Percentiles rank a stretch among this genome's conserved stretches.
Conservation (phyloP, 2,329 filamentous ascomycete species). For the Venturia oleaginea region DNA sequence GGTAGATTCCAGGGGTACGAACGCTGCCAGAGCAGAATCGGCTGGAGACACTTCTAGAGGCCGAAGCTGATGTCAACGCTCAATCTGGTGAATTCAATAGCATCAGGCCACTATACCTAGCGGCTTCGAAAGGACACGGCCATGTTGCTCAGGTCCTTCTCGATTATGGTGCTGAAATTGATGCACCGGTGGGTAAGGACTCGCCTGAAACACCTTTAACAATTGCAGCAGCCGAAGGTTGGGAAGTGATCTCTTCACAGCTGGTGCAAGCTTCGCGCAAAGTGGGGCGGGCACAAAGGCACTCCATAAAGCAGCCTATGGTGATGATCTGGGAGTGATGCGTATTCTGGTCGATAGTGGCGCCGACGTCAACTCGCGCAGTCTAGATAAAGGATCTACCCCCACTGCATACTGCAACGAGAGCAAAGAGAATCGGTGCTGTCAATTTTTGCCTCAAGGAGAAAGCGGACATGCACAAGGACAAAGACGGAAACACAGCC, state of each 20-base stretch:
- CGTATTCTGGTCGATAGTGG: background rate
- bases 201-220: background rate
- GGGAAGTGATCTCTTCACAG: background rate
- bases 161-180: background rate
- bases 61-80: slow-evolving; percentile 6
- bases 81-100: background rate
- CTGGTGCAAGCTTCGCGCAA: background rate
- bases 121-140: slow-evolving; percentile 1
- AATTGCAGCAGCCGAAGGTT: background rate
- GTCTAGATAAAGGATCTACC: background rate
- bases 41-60: background rate
- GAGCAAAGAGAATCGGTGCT: background rate
- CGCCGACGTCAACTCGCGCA: background rate
- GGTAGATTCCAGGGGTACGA: background rate
- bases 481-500: background rate
- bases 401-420: background rate
- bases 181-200: background rate
- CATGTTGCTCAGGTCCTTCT: background rate
- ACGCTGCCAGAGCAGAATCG: background rate
- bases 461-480: background rate
- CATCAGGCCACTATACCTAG: background rate
- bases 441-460: background rate
- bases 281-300: background rate
- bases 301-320: background rate
- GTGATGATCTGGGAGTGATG: background rate